phyloP scores from a whole-genome alignment of 2,329 filamentous ascomycete genomes.

The Exophiala viscosa region DNA sequence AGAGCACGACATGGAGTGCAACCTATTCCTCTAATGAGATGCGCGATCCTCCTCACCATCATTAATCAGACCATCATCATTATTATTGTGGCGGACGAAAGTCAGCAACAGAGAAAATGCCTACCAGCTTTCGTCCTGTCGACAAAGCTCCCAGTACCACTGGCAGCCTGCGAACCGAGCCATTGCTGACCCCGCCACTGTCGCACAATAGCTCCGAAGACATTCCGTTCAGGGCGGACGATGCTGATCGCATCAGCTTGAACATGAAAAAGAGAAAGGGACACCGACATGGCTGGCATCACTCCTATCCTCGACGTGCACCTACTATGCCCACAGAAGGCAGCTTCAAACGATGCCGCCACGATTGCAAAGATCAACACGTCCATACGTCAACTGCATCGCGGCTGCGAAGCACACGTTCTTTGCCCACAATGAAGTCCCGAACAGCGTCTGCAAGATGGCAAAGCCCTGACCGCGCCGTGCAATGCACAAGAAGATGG shows the following conservation, averaged over 20 bases:
- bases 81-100: neutral
- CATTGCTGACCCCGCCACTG: conserved; percentile 21
- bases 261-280: conserved; percentile 23
- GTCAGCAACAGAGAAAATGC: conserved; percentile 5
- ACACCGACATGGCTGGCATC: conserved; percentile 2
- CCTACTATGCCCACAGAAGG: neutral
- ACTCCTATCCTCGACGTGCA: neutral
- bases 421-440: conserved; percentile 11
- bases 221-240: conserved; percentile 22
- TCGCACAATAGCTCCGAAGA: conserved; percentile 16
- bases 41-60: neutral
- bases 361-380: neutral
- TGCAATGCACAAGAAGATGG: conserved; percentile 15
- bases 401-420: conserved; percentile 8
- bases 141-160: conserved; percentile 4
- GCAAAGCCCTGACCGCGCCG: no score
- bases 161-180: conserved; percentile 12
- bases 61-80: neutral
- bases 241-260: conserved; percentile 19
- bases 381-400: neutral
- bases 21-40: no score
- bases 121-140: conserved; percentile 7
- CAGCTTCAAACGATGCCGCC: neutral
- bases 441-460: conserved; percentile 1
- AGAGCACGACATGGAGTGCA: no score